Evolutionary conservation across 192 early-diverging fungal genomes (phyloP), one percentile per base, ranked within the genome.

Genomic region (Coemansia sp.): DNA sequence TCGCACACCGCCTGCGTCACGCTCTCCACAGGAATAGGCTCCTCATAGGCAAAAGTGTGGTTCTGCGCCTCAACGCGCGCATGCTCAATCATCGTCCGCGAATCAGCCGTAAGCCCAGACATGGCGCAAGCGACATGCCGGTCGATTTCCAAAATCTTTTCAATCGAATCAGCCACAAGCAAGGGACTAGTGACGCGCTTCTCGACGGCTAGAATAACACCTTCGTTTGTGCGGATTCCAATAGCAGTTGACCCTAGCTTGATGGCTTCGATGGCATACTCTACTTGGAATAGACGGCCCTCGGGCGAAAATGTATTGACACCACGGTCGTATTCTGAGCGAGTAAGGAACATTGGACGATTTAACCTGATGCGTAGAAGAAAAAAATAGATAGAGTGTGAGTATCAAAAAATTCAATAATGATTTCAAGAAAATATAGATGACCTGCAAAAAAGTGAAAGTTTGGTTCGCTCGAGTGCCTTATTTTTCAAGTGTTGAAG

Each of bases 231-330:
- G 81, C 97, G 92, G 76, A 99, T 98, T 13, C 98, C 98, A 45
- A 99, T 93, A 5, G 98, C 95, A 8, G 98, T 99, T 12, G 95
- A 94, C 13, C 96, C 98, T 10, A 97, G 88, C 94, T 99, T 99
- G 87, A 99, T 98, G 65, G 98, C 95, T 76, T 99, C 98, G 76
- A 98, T 94, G 55, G 96, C 98, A 80, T 99, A 99, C 86, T 99
- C 98, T 62, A 99, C 98, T 84, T 99, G 98, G 89, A 98, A 99
- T 60, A 98, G 87, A 76, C 98, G 94, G 64, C 98, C 98, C 84
- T 99, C 98, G 55, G 98, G 98, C 27, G 94, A 96, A 84, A 99
- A 99, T 51, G 98, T 99, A 84, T 98, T 98, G 72, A 99, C 98
- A 51, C 98, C 98, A 65, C 96, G 92, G 85, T 99, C 97, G 85